Evolutionary conservation across 2,329 filamentous ascomycete genomes (phyloP), one percentile per base, ranked within the genome.

Genomic region (Epichloe sp.): DNA sequence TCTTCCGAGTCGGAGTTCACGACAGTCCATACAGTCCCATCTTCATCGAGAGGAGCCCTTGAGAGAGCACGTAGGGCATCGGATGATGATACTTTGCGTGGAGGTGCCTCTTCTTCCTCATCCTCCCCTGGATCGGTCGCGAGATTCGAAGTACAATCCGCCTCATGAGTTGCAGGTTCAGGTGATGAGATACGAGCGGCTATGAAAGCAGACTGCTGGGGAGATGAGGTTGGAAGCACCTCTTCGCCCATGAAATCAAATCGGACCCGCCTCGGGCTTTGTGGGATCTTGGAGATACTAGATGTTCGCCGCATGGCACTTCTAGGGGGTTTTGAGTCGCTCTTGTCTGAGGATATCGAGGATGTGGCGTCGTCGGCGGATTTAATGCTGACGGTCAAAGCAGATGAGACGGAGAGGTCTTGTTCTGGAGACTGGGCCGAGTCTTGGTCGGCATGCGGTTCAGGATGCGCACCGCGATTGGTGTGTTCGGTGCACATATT

Each of bases 161-260:
- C 52, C 43, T 60, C 57, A 21, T 67, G 60, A 50, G 60, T 60
- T 12, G 60, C 53, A 12, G 56, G 54, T 21, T 48, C 50, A 8
- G 59, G 58, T 38, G 60, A 63, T 21, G 58, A 48, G 48, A 62
- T 54, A 51, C 59, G 58, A 7, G 59, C 60, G 41, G 58, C 54
- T 49, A 64, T 57, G 59, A 64, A 57, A 53, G 67, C 62, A 51
- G 66, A 57, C 51, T 62, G 55, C 54, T 72, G 70, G 45, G 79
- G 79, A 21, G 78, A 80, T 26, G 73, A 68, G 44, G 79, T 81
- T 19, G 80, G 78, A 52, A 81, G 65, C 37, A 84, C 77, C 59
- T 83, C 78, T 55, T 73, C 68, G 49, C 79, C 79, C 60, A 74
- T 73, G 44, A 83, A 74, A 38, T 80, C 74, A 55, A 83, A 83